Base-by-base conservation (phyloP, 2,329 filamentous ascomycete species). In the Epicoccum sorghinum region DNA sequence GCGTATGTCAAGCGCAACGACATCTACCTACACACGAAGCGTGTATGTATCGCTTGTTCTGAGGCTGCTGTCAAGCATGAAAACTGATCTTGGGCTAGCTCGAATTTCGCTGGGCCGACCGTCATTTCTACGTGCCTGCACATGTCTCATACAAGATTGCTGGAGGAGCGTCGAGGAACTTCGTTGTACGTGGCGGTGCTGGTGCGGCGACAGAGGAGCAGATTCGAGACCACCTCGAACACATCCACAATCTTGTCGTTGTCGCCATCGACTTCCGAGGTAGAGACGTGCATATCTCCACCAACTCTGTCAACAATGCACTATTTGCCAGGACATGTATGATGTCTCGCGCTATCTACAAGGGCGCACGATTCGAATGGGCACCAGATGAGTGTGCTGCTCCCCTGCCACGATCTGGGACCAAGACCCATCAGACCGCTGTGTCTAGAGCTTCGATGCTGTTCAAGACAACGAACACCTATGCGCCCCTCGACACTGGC, bases 231-330 rank as follows among this genome's bases (percentile, higher is more conserved):
- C 89, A 96, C 64, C 80, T 95, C 33, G 88, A 92, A 23, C 91
- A 96, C 69, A 93, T 96, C 56, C 87, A 93, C 77, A 90, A 90
- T 58, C 80, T 96, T 1, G 78, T 88, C 22, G 83, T 96, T 9
- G 80, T 95, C 65, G 83, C 83, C 38, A 76, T 95, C 39, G 59
- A 60, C 45, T 88, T 89, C 70, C 73, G 75, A 3, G 77, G 80
- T 14, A 80, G 80, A 4, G 83, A 86, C 70, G 88, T 83, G 54
- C 84, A 84, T 70, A 85, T 96, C 60, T 86, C 84, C 50, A 90
- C 88, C 7, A 96, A 93, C 71, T 91, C 90, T 0, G 82, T 96
- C 8, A 83, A 88, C 66, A 87, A 89, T 58, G 89, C 90, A 9
- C 81, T 91, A 47, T 90, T 88, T 73, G 90, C 90, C 7, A 83